A percentile compares a stretch with the other conserved stretches of the same genome.
Conservation (phyloP, 1,284 basidiomycete species). For the Ceratobasidium sp. region DNA sequence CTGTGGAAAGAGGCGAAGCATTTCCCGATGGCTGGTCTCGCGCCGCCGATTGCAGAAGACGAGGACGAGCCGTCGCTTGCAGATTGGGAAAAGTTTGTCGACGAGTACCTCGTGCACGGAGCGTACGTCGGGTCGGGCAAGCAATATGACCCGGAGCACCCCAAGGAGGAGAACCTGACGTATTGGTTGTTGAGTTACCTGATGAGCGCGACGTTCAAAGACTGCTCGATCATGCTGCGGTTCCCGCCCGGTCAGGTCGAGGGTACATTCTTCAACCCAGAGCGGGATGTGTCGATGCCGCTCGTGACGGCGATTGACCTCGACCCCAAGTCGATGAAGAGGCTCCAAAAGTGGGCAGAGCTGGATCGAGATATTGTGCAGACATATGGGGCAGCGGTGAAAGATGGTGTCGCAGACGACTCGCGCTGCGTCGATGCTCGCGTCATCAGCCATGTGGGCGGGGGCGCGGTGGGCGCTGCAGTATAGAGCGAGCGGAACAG, state of each 20-base stretch:
- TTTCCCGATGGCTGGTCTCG: constrained; percentile 13
- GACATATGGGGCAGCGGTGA: constrained; percentile 12
- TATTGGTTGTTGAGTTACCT: constrained; percentile 80
- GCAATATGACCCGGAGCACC: constrained; percentile 59
- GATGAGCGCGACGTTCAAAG: constrained; percentile 95
- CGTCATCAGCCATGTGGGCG: not conserved
- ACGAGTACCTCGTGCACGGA: constrained; percentile 63
- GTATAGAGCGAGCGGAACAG: not conserved
- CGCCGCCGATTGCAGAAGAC: constrained; percentile 49
- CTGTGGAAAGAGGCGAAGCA: constrained; percentile 59
- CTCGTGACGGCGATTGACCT: constrained; percentile 83
- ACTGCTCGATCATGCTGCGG: constrained; percentile 88
- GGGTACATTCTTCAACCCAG: constrained; percentile 33
- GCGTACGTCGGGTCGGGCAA: constrained; percentile 48
- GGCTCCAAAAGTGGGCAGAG: constrained; percentile 77
- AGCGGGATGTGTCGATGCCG: constrained; percentile 28
- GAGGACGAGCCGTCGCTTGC: constrained; percentile 63
- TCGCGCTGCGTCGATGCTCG: constrained; percentile 21
- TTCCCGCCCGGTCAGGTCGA: constrained; percentile 45
- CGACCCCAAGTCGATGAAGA: constrained; percentile 80
- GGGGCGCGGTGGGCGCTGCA: not conserved
- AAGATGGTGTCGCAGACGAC: not conserved
- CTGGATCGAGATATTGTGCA: constrained; percentile 78
- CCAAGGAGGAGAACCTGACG: constrained; percentile 61
- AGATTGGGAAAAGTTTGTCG: constrained; percentile 72